Percentiles rank a stretch among this genome's conserved stretches.
Conservation (phyloP, 306 rosid genomes). For the Heteromeles arbutifolia region DNA sequence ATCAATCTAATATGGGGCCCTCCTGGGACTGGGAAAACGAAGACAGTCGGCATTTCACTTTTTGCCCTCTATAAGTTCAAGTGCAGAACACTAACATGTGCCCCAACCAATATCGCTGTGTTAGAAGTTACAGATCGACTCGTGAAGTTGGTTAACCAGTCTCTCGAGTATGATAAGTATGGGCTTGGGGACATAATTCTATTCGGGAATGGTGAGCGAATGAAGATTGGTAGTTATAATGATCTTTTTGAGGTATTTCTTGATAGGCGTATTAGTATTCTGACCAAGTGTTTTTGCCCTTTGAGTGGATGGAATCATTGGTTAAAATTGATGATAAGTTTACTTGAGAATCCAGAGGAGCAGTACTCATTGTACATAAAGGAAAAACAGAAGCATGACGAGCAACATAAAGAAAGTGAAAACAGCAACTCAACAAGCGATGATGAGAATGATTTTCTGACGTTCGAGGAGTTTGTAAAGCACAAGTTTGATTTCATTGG, state of each 20-base stretch:
- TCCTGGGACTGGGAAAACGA: constrained; percentile 70
- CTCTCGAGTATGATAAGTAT: not conserved
- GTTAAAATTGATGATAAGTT: constrained; percentile 7
- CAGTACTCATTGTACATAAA: constrained; percentile 23
- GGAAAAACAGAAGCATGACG: not conserved
- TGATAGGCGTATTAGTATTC: constrained; percentile 11
- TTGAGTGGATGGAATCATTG: constrained; percentile 13
- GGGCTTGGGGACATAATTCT: constrained; percentile 34
- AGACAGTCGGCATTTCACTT: constrained; percentile 37
- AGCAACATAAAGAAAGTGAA: not conserved
- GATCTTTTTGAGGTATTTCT: constrained; percentile 25
- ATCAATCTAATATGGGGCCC: constrained; percentile 64
- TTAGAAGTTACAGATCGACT: constrained; percentile 32
- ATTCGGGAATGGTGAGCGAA: constrained; percentile 16
- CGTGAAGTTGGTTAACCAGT: not conserved
- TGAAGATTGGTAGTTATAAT: constrained; percentile 14
- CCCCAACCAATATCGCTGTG: constrained; percentile 60
- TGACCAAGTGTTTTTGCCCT: not conserved
- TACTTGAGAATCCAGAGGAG: constrained; percentile 18
- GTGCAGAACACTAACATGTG: constrained; percentile 47
- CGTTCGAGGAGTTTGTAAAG: constrained; percentile 31
- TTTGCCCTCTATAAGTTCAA: constrained; percentile 23
- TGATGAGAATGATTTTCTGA: not conserved
- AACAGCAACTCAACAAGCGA: no score
- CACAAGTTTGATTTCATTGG: constrained; percentile 4